Evolutionary conservation across 176 grass and related monocot genomes (phyloP), one percentile per base, ranked within the genome.

Genomic region (Aegilops bicornis): DNA sequence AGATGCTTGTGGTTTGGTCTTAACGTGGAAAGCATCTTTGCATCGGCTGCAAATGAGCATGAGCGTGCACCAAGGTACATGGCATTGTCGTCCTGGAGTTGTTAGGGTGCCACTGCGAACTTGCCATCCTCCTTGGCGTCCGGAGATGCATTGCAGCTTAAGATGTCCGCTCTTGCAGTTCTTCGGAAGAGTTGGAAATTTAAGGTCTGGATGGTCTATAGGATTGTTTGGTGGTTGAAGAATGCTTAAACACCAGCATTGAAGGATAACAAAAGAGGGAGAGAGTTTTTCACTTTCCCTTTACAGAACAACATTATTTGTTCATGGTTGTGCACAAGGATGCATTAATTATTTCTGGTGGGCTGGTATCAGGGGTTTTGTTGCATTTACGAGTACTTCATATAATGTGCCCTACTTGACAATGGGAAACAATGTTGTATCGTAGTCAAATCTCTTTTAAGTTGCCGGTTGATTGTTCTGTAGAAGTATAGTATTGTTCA

Each of bases 31-130:
- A 62, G 16, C 36, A 8, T 77, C 14, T 16, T 37, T 68, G 60
- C 87, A 87, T 69, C 19, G 5, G 64, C 78, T 76, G 74, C 73
- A 78, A 79, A 20, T 74, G 80, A 80, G 67, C 79, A 80, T 71
- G 73, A 23, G 40, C 29, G 65, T 75, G 64, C 65, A 74, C 74
- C 67, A 82, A 69, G 79, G 16, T 42, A 25, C 4, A 23, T 42
- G 56, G 39, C 43, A 73, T 52, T 43, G 40, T 43, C 56, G 15
- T 84, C 68, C 24, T 52, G 50, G 30, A 29, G 42, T 20, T 66
- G 59, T 22, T 36, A 81, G 82, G 82, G 79, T 85, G 76, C n/a
- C 19, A 52, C 10, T 73, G 74, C 56, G 79, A 33, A 72, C 42
- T 27, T 36, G 24, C 31, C 14, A 22, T 47, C 43, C 63, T 23